Conservation (phyloP, 106 monocot species). For the Amphibolis antarctica region DNA sequence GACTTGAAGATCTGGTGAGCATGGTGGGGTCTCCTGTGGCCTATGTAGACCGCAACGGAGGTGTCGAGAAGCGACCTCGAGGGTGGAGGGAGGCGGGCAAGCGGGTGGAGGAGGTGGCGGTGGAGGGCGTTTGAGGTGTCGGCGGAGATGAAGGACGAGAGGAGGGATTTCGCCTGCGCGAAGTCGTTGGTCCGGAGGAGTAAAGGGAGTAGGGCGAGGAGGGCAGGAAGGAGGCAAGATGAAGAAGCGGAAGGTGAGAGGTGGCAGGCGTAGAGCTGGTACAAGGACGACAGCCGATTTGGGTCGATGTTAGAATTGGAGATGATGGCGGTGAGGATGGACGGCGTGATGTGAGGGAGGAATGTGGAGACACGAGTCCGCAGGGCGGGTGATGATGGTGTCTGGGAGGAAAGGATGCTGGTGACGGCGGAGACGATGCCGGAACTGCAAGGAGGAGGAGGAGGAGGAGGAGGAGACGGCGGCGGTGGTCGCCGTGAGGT, state of each 20-base stretch:
- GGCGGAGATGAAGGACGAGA: constrained; percentile 20
- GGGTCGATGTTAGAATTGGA: constrained; percentile 8
- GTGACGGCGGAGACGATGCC: constrained; percentile 14
- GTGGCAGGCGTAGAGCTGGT: constrained; percentile 3
- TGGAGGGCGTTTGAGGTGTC: constrained; percentile 22
- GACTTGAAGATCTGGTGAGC: constrained; percentile 44
- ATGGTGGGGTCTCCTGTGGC: constrained; percentile 27
- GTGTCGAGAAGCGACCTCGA: constrained; percentile 35
- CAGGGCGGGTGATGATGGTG: constrained; percentile 22
- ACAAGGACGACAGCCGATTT: constrained; percentile 12
- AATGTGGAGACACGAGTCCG: constrained; percentile 6
- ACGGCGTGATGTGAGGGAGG: constrained; percentile 13
- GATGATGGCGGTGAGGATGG: constrained; percentile 13
- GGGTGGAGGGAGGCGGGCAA: constrained; percentile 10
- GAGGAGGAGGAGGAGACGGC: constrained; percentile 6
- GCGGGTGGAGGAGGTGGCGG: constrained; percentile 28
- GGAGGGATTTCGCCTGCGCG: constrained; percentile 14
- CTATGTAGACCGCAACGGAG: constrained; percentile 41
- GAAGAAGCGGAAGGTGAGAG: constrained; percentile 7
- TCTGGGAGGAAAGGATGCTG: constrained; percentile 17
- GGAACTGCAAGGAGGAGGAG: neutral
- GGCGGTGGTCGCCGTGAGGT: too few relatives aligned
- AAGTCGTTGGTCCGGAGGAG: constrained; percentile 19
- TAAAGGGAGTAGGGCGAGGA: constrained; percentile 18
- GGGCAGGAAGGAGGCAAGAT: neutral